Evolutionary conservation across 768 basidiomycete species (phyloP), one percentile per base, ranked within the genome.

Genomic region (Leccinum sublutescens): DNA sequence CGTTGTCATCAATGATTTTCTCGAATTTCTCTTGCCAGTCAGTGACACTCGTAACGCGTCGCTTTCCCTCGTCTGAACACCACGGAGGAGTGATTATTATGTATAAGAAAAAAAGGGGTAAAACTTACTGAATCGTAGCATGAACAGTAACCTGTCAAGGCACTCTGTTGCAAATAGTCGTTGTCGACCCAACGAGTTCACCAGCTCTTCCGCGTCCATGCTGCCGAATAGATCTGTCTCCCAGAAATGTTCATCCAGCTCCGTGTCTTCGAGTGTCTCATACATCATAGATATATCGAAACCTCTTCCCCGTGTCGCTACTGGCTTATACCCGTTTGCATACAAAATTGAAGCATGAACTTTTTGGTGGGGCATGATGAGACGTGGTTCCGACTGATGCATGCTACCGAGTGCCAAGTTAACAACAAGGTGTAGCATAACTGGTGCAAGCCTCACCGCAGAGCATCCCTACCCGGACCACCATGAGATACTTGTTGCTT

Each of bases 321-420:
- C 9, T 19, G 43, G 43, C 8, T n/a, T n/a, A 19, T 45, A 45
- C 17, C 5, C n/a, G 10, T 45, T 45, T 45, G 43, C 43, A 10
- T 45, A 45, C 43, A 49, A 49, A 27, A 49, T 49, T 3, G 48
- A 49, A 15, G 48, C 48, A 17, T 49, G 48, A 19, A 49, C 48
- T 15, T 49, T 49, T 49, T 49, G 48, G 17, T 25, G 23, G 9
- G 48, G 48, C 23, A 49, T 27, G 48, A 49, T 64, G 21, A 58
- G 62, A 52, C 64, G 64, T 9, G 64, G 64, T 27, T 56, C 58
- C 14, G 21, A 17, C 19, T 23, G 50, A 57, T 63, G 64, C 40
- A 17, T 14, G 4, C 61, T 62, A 33, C 14, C 10, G 23, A n/a
- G 27, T 27, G 36, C 15, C 10, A 36, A 4, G 36, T 60, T 12